Percentiles rank a stretch among this genome's conserved stretches.
These are phyloP conservation scores for Tolypocladium paradoxum DNA, from an alignment of 2,329 filamentous ascomycete genomes.

Conservation along the genomic window DNA sequence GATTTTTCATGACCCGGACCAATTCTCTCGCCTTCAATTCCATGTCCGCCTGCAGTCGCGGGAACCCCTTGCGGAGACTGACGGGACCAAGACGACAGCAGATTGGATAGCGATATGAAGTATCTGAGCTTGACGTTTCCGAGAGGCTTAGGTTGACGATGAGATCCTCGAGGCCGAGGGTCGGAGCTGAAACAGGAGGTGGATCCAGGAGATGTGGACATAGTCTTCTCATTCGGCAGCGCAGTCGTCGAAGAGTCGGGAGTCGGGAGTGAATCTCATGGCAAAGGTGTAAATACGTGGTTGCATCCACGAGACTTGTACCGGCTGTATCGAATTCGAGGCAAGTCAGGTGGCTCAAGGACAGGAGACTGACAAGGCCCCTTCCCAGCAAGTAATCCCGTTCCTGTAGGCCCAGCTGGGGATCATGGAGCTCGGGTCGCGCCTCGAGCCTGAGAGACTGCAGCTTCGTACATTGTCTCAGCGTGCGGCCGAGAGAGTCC, in stretches of 20 bases:
- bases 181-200: too few relatives aligned
- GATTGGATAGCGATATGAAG: slow-evolving; percentile 1
- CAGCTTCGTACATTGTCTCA: slow-evolving; percentile 4
- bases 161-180: slow-evolving; percentile 3
- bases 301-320: not conserved
- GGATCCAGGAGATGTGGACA: slow-evolving; percentile 3
- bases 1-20: slow-evolving; percentile 1
- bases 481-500: slow-evolving; percentile 1
- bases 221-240: slow-evolving; percentile 3
- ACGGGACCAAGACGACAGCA: not conserved
- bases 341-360: slow-evolving; percentile 3
- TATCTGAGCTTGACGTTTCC: slow-evolving; percentile 1
- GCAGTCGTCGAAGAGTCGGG: slow-evolving; percentile 3
- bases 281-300: slow-evolving; percentile 2
- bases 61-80: too few relatives aligned
- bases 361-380: slow-evolving; percentile 2
- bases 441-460: slow-evolving; percentile 2
- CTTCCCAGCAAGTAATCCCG: slow-evolving; percentile 3
- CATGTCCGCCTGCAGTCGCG: too few relatives aligned
- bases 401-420: not conserved
- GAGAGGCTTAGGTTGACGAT: slow-evolving; percentile 5
- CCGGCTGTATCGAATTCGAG: slow-evolving; percentile 5
- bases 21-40: slow-evolving; percentile 4
- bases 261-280: slow-evolving; percentile 1
- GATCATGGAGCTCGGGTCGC: slow-evolving; percentile 3